These are phyloP conservation scores for Paecilomyces variotii DNA, from an alignment of 2,329 filamentous ascomycete species.

Conservation along the genomic window DNA sequence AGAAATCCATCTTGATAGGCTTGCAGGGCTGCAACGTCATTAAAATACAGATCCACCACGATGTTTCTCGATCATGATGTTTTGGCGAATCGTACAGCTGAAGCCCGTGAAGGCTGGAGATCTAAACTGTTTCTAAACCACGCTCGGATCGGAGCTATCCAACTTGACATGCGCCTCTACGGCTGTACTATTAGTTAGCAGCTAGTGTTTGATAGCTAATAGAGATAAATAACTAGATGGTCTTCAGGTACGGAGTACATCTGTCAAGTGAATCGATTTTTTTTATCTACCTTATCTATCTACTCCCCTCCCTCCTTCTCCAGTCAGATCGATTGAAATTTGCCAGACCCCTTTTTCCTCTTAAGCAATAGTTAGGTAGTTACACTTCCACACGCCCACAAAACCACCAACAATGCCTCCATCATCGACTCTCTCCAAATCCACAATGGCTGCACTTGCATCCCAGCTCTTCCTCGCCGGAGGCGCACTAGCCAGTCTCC, in stretches of 20 bases:
- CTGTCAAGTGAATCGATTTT: too few species aligned
- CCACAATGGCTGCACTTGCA: not conserved
- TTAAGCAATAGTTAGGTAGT: too few species aligned
- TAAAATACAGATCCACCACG: not conserved
- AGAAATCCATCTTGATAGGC: not conserved
- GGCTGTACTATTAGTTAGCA: too few species aligned
- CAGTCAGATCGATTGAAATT: too few species aligned
- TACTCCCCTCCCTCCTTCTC: too few species aligned
- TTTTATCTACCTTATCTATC: too few species aligned
- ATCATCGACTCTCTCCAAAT: not conserved
- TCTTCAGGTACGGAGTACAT: too few species aligned
- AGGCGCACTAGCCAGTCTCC: slow-evolving; percentile 12
- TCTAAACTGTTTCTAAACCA: not conserved
- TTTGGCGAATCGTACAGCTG: not conserved
- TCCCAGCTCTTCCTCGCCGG: slow-evolving; percentile 1
- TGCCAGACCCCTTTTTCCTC: too few species aligned
- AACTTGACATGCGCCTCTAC: not conserved
- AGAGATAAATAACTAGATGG: too few species aligned
- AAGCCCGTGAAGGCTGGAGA: not conserved
- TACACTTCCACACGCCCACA: too few species aligned
- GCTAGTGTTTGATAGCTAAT: too few species aligned
- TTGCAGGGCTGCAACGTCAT: not conserved
- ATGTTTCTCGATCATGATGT: not conserved
- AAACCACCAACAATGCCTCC: not conserved
- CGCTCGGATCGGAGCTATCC: not conserved